A percentile compares a stretch with the other conserved stretches of the same genome.
These are phyloP conservation scores for Aegilops tauschii DNA, from an alignment of 176 grass and related monocot genomes.

Conservation along the genomic window DNA sequence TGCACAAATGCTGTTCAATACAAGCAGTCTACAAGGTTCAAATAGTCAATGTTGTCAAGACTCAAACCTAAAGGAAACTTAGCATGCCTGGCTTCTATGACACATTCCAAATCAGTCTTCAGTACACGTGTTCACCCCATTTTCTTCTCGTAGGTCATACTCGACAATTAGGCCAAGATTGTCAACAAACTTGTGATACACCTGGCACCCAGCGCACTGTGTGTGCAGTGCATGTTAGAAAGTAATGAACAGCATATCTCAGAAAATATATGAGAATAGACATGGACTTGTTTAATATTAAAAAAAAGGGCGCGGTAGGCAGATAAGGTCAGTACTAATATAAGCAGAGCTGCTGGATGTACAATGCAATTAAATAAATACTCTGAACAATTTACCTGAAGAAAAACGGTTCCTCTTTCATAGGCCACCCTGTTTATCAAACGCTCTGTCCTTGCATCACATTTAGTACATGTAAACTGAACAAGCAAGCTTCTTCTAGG, in stretches of 20 bases:
- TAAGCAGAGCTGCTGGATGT: slow-evolving; percentile 8
- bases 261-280: neutral
- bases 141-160: slow-evolving; percentile 74
- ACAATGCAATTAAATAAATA: neutral
- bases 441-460: slow-evolving; percentile 76
- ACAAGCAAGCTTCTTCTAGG: slow-evolving; percentile 93
- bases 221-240: slow-evolving; percentile 6
- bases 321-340: slow-evolving; percentile 19
- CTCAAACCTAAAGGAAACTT: slow-evolving; percentile 17
- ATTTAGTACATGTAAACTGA: slow-evolving; percentile 86
- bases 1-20: slow-evolving; percentile 1
- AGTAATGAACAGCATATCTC: neutral
- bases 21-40: slow-evolving; percentile 11
- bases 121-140: slow-evolving; percentile 15
- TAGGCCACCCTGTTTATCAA: slow-evolving; percentile 84
- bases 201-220: slow-evolving; percentile 84
- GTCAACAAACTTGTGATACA: slow-evolving; percentile 96
- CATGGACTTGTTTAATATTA: neutral
- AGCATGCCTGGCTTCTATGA: slow-evolving; percentile 8
- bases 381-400: slow-evolving; percentile 56
- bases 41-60: neutral
- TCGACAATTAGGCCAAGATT: slow-evolving; percentile 95
- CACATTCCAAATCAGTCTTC: slow-evolving; percentile 34
- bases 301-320: neutral
- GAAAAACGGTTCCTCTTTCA: slow-evolving; percentile 89